Base-by-base conservation (phyloP, 768 basidiomycete species). In the Serpula lacrymans region DNA sequence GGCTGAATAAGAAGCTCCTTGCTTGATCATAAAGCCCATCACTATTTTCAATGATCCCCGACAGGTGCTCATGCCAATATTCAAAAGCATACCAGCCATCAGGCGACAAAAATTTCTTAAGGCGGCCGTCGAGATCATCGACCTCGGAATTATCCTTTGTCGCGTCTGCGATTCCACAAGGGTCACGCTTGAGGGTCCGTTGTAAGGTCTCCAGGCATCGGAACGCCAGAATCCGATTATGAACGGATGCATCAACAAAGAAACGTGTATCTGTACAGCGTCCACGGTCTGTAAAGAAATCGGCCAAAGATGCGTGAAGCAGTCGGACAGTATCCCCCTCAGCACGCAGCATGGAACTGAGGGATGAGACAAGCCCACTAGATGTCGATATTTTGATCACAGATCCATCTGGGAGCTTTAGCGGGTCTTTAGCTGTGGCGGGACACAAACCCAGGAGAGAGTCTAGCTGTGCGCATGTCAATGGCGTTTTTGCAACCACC, bases 251-350 rank as follows among this genome's bases (percentile, higher is more conserved):
- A n/a, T 28, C n/a, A n/a, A 28, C n/a, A n/a, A 9, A n/a, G 27
- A 28, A 28, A 9, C 27, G 27, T 9, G 27, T 9, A n/a, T 28
- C 27, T 9, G 27, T 28, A 28, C 27, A 28, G 27, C 27, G 27
- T 28, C 9, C n/a, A 9, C 9, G 27, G n/a, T 9, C 9, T 9
- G 27, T 28, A n/a, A 28, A 28, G 27, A 28, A 28, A n/a, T 28
- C 27, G 13, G 35, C 34, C 35, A 62, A 58, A 4, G 60, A 63
- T n/a, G 58, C 31, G 27, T 62, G 60, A 17, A 59, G 42, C 9
- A 49, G 45, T n/a, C 40, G 46, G 29, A 58, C 38, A 12, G 47
- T 39, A n/a, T n/a, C n/a, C n/a, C n/a, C n/a, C n/a, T n/a, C n/a
- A n/a, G n/a, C n/a, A n/a, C n/a, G n/a, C n/a, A n/a, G n/a, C n/a